phyloP scores from a whole-genome alignment of 257 asterid species.

The Marsdenia floribunda region DNA sequence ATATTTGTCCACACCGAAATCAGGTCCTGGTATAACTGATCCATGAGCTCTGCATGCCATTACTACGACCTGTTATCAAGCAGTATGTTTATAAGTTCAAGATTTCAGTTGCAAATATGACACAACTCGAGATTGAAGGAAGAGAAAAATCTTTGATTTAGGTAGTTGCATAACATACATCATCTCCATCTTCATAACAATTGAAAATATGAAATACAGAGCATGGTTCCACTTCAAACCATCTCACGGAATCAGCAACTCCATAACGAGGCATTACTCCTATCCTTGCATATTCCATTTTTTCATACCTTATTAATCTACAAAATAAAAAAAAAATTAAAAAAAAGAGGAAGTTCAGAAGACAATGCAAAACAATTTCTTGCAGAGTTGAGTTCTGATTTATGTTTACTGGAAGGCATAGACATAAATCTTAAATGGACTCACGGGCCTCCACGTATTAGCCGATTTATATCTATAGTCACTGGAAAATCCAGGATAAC shows the following conservation, averaged over 20 bases:
- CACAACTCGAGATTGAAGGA: neutral
- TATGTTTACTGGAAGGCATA: neutral
- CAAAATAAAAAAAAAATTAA: neutral
- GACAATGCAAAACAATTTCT: neutral
- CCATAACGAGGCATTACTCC: slow-evolving; percentile 88
- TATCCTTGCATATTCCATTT: slow-evolving; percentile 49
- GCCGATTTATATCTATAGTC: slow-evolving; percentile 46
- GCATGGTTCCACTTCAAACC: slow-evolving; percentile 67
- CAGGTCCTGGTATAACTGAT: slow-evolving; percentile 66
- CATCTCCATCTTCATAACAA: slow-evolving; percentile 54
- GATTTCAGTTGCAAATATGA: neutral
- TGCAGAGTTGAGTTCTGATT: neutral
- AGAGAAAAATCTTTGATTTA: neutral
- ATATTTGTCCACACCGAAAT: slow-evolving; percentile 40
- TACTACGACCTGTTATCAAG: slow-evolving; percentile 38
- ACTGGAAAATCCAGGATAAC: slow-evolving; percentile 66
- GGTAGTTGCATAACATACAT: slow-evolving; percentile 29
- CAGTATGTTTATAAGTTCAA: neutral
- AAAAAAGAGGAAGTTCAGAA: neutral
- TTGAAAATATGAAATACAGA: slow-evolving; percentile 60
- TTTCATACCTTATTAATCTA: slow-evolving; percentile 49
- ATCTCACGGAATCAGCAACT: slow-evolving; percentile 47
- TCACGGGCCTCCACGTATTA: slow-evolving; percentile 56
- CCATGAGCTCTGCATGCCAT: slow-evolving; percentile 48
- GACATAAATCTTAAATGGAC: slow-evolving; percentile 20